phyloP scores from a whole-genome alignment of 2,329 filamentous ascomycete genomes.

The Fusarium sp. region DNA sequence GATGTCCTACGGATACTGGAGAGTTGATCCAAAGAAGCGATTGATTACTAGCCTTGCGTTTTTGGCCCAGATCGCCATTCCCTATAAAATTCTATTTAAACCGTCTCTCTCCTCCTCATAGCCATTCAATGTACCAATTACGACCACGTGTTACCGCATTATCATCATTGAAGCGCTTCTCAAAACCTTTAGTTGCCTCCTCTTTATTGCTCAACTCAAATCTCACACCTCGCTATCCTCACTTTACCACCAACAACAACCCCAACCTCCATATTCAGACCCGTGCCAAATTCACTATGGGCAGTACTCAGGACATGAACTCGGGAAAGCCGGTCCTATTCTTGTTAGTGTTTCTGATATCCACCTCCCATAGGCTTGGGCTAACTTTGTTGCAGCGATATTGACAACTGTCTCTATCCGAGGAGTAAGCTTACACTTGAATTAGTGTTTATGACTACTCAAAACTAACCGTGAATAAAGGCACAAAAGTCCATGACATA shows the following conservation, averaged over 20 bases:
- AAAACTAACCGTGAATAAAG: constrained; percentile 50
- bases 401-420: constrained; percentile 97
- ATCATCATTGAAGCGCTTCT: constrained; percentile 27
- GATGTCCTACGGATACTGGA: not conserved
- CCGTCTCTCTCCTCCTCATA: not conserved
- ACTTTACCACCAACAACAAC: constrained; percentile 8
- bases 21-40: constrained; percentile 8
- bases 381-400: constrained; percentile 73
- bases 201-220: constrained; percentile 19
- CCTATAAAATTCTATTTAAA: constrained; percentile 13
- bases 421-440: constrained; percentile 68
- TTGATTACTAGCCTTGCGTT: constrained; percentile 4
- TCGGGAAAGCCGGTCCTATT: constrained; percentile 53
- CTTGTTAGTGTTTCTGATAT: constrained; percentile 47
- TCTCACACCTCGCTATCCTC: constrained; percentile 20
- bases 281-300: constrained; percentile 40
- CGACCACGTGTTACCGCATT: constrained; percentile 35
- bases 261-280: constrained; percentile 6
- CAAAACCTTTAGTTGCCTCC: constrained; percentile 15
- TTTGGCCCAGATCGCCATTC: constrained; percentile 20
- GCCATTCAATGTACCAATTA: constrained; percentile 36
- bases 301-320: constrained; percentile 47
- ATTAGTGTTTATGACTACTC: not conserved
- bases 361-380: not conserved
- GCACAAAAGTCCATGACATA: constrained; percentile 82